phyloP scores from a whole-genome alignment of 805 yeast genomes.

The Osmozyma mogii region DNA sequence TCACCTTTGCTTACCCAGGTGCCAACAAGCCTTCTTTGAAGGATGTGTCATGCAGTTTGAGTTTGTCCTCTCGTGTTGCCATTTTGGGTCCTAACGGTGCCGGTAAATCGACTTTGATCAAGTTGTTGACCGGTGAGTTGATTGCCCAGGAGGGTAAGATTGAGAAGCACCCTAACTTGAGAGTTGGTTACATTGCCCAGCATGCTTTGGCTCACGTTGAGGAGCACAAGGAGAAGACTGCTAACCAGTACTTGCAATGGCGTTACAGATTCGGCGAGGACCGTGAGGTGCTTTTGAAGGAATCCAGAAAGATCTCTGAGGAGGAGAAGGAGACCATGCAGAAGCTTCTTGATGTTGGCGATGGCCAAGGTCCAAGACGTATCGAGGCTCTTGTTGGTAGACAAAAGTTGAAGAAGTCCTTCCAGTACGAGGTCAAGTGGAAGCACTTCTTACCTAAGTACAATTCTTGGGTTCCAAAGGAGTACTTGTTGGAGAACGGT shows the following conservation, averaged over 20 bases:
- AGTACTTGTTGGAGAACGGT: constrained; percentile 54
- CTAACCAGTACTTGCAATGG: constrained; percentile 97
- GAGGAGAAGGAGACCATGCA: constrained; percentile 68
- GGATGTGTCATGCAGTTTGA: constrained; percentile 81
- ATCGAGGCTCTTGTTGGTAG: constrained; percentile 96
- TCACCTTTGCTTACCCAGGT: constrained; percentile 86
- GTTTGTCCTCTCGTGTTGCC: constrained; percentile 94
- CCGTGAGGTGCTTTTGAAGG: constrained; percentile 91
- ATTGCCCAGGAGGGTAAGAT: constrained; percentile 83
- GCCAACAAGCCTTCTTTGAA: constrained; percentile 73
- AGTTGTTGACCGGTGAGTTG: constrained; percentile 85
- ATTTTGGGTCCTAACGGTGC: constrained; percentile 98
- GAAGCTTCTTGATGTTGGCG: constrained; percentile 71
- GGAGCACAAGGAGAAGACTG: constrained; percentile 94
- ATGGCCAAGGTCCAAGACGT: constrained; percentile 81
- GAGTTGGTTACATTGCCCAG: constrained; percentile 98
- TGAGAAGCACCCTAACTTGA: constrained; percentile 95
- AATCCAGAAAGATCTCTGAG: constrained; percentile 78
- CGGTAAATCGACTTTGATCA: constrained; percentile 94
- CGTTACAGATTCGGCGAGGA: constrained; percentile 97
- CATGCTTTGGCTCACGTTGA: constrained; percentile 97
- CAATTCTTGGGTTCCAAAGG: constrained; percentile 91
- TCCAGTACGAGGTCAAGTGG: constrained; percentile 98
- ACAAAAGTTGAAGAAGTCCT: constrained; percentile 90
- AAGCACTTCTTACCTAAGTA: constrained; percentile 82